Evolutionary conservation across 345 rosid species (phyloP), one percentile per base, ranked within the genome.

Genomic region (Brassica cretica): DNA sequence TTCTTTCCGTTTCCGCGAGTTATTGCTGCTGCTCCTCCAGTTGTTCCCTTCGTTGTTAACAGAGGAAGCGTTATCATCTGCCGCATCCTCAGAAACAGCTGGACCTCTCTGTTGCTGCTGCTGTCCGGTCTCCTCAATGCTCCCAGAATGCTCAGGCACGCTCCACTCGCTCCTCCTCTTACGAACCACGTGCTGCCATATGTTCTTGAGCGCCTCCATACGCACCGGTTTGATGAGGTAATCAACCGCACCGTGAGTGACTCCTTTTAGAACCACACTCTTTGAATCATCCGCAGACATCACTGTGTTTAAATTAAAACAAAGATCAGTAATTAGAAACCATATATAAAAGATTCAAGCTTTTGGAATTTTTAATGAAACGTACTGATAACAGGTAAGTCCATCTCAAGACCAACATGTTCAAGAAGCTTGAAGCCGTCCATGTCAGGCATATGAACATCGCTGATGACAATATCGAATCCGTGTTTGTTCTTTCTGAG

Each of bases 371-470:
- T 33, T 5, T 37, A 37, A 15, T 46, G n/a, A 25, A 0, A 73
- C 92, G 65, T 89, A 95, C 98, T 86, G 73, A 93, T 89, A 30
- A 93, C 98, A 30, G 99, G 98, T 58, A 95, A 88, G 76, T 93
- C 92, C 92, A 95, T 89, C 81, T 93, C 91, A 5, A 86, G 80
- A 62, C 90, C 86, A 12, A 95, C 84, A 71, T 82, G 88, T 64
- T 85, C 92, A 21, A 88, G 94, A n/a, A 95, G 97, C 53, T 93
- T 84, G 82, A 88, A 88, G 44, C 99, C 99, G 44, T 89, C 92
- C 94, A 95, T 93, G 81, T 87, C 91, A 5, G 98, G 97, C 96
- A 93, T 90, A 66, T 93, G 93, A 32, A 95, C 94, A 80, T 91
- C 97, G n/a, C 91, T 90, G 70, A 95, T 80, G 51, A 95, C 97